Evolutionary conservation across 2,329 filamentous ascomycete genomes (phyloP).

Genomic region (Teratosphaeria viscida): DNA sequence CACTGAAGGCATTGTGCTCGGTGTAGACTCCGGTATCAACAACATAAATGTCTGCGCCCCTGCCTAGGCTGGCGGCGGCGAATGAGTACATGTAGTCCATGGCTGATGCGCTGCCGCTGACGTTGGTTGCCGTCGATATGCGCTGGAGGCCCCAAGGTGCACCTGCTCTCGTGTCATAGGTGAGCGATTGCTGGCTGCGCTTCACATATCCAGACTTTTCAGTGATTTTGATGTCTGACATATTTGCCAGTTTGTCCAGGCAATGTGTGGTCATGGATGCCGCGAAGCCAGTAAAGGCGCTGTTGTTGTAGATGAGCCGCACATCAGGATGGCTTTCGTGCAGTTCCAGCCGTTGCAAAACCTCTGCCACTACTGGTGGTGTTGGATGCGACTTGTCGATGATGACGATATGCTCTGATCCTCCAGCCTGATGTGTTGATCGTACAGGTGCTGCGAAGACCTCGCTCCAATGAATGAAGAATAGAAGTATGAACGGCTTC

Average conservation of each 20-base stretch:
- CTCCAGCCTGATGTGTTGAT: conserved; percentile 13
- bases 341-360: conserved; percentile 28
- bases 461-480: neutral
- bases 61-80: conserved; percentile 27
- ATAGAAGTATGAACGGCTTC: neutral
- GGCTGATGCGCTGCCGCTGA: conserved; percentile 17
- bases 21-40: conserved; percentile 40
- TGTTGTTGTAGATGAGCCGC: conserved; percentile 31
- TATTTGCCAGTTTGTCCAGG: conserved; percentile 28
- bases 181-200: conserved; percentile 5
- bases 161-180: conserved; percentile 19
- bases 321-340: conserved; percentile 29
- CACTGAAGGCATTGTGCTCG: conserved; percentile 35
- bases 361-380: conserved; percentile 25
- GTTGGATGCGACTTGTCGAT: conserved; percentile 24
- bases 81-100: conserved; percentile 37
- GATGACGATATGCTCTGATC: conserved; percentile 28
- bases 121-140: conserved; percentile 27
- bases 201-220: conserved; percentile 28
- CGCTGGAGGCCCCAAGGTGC: conserved; percentile 39
- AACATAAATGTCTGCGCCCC: conserved; percentile 39
- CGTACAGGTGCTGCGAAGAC: conserved; percentile 5
- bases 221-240: conserved; percentile 31
- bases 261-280: conserved; percentile 32
- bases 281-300: conserved; percentile 30